phyloP scores from a whole-genome alignment of 108 stramenopile species.

The Skeletonema costatum region DNA sequence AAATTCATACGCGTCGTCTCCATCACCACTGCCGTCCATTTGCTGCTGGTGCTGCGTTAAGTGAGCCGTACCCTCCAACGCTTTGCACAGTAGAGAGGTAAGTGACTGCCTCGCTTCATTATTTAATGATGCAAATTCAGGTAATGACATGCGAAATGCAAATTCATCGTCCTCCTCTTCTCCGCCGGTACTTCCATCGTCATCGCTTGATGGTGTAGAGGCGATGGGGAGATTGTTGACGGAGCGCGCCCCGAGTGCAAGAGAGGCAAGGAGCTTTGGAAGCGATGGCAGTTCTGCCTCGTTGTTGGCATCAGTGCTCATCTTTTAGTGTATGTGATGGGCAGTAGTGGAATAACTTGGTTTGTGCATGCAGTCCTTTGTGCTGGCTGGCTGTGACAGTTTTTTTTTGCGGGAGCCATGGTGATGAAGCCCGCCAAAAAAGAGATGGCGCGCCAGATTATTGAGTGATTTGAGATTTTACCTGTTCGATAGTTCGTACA shows the following conservation, averaged over 20 bases:
- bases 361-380: too few species aligned
- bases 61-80: slow-evolving; percentile 28
- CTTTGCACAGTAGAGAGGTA: slow-evolving; percentile 46
- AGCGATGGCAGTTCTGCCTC: slow-evolving; percentile 38
- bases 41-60: slow-evolving; percentile 2
- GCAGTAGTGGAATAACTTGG: too few species aligned
- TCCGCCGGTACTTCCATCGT: slow-evolving; percentile 8
- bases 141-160: slow-evolving; percentile 75
- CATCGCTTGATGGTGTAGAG: slow-evolving; percentile 6
- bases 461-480: too few species aligned
- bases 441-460: too few species aligned
- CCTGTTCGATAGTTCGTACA: too few species aligned
- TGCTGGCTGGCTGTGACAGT: too few species aligned
- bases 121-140: slow-evolving; percentile 65
- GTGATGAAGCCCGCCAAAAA: too few species aligned
- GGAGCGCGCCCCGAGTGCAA: slow-evolving; percentile 75
- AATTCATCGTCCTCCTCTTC: slow-evolving; percentile 65
- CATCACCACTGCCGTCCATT: slow-evolving; percentile 7
- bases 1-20: slow-evolving; percentile 32
- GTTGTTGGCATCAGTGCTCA: not conserved
- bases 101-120: slow-evolving; percentile 51
- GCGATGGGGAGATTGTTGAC: slow-evolving; percentile 65
- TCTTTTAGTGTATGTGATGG: not conserved
- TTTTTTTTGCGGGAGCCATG: too few species aligned
- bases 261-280: slow-evolving; percentile 66